These are phyloP conservation scores for Panellus pusillus DNA, from an alignment of 768 basidiomycete genomes.

Conservation along the genomic window DNA sequence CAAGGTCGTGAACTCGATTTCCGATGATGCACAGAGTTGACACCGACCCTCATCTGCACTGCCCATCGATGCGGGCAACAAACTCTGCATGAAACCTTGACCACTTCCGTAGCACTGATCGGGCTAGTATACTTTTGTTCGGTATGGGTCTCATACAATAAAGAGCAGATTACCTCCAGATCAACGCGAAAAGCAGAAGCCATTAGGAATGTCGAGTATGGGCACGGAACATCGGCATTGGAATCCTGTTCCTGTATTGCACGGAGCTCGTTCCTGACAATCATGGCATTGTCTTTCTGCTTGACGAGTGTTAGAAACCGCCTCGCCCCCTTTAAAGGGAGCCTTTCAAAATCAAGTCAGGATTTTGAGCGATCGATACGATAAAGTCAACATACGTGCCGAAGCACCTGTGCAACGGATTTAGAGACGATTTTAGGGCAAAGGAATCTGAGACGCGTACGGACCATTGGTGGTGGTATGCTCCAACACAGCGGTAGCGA, in stretches of 20 bases:
- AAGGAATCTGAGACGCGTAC: slow-evolving; percentile 20
- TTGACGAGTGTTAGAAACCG: slow-evolving; percentile 36
- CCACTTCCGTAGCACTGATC: slow-evolving; percentile 16
- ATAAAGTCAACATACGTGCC: slow-evolving; percentile 3
- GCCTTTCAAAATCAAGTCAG: slow-evolving; percentile 6
- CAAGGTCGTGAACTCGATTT: not conserved
- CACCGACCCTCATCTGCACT: slow-evolving; percentile 24
- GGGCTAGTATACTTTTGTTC: not conserved
- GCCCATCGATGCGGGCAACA: slow-evolving; percentile 25
- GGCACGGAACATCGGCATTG: slow-evolving; percentile 29
- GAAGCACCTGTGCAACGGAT: slow-evolving; percentile 7
- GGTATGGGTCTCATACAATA: not conserved
- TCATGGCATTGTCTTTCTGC: slow-evolving; percentile 35
- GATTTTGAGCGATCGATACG: not conserved
- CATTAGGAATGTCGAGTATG: slow-evolving; percentile 33
- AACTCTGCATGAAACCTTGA: slow-evolving; percentile 15
- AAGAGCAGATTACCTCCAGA: slow-evolving; percentile 14
- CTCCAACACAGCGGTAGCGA: slow-evolving; percentile 42
- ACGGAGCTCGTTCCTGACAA: slow-evolving; percentile 37
- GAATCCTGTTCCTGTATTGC: slow-evolving; percentile 30
- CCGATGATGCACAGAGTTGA: not conserved
- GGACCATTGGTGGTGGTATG: slow-evolving; percentile 41
- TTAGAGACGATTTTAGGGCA: not conserved
- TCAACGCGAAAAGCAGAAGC: slow-evolving; percentile 30
- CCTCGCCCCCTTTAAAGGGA: slow-evolving; percentile 31